Evolutionary conservation across 441 rosid genomes (phyloP).

Genomic region (Erodium texanum): DNA sequence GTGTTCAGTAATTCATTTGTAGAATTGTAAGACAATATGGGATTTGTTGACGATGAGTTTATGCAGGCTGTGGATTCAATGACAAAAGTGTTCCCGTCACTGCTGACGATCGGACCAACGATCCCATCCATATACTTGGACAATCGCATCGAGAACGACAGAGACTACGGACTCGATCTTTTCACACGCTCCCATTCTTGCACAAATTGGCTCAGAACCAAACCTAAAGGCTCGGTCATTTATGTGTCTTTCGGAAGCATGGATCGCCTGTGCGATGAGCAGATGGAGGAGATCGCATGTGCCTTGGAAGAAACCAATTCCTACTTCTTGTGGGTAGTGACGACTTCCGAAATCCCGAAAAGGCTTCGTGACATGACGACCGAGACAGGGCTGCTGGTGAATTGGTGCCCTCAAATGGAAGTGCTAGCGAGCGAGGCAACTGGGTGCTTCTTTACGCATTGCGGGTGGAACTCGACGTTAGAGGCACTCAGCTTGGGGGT

Average conservation of each 20-base stretch:
- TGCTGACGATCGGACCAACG: conserved; percentile 51
- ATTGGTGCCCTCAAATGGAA: conserved; percentile 50
- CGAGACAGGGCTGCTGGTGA: conserved; percentile 33
- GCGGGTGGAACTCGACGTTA: conserved; percentile 41
- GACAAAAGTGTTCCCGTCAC: conserved; percentile 25
- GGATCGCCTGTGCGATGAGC: conserved; percentile 22
- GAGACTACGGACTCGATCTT: conserved; percentile 37
- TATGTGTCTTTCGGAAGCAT: conserved; percentile 57
- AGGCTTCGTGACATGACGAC: conserved; percentile 9
- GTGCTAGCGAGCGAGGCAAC: conserved; percentile 33
- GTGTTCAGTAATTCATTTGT: too few relatives aligned
- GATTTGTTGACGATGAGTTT: too few relatives aligned
- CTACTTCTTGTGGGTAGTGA: conserved; percentile 44
- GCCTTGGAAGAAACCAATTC: conserved; percentile 27
- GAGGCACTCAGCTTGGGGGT: conserved; percentile 48
- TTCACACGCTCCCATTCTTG: conserved; percentile 21
- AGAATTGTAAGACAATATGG: too few relatives aligned
- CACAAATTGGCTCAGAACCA: conserved; percentile 36
- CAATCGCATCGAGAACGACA: conserved; percentile 33
- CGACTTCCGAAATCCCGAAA: conserved; percentile 33
- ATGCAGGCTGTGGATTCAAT: conserved; percentile 32
- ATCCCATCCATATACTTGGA: conserved; percentile 53
- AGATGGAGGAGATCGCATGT: conserved; percentile 40
- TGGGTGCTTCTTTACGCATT: conserved; percentile 43
- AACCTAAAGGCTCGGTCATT: conserved; percentile 39